Base-by-base conservation (phyloP, 352 stramenopile species). In the Phytophthora litchii region DNA sequence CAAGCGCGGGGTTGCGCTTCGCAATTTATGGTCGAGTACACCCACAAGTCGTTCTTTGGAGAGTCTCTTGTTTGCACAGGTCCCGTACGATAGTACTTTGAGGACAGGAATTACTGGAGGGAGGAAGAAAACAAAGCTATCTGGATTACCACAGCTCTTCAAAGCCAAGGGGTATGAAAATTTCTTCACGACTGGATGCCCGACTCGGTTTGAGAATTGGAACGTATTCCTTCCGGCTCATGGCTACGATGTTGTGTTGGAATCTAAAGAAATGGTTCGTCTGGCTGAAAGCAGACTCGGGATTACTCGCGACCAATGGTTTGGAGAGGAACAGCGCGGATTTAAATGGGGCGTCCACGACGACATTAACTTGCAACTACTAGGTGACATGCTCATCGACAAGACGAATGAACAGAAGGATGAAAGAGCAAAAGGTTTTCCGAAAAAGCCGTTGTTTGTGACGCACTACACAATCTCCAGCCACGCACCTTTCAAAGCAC, bases 391-490 rank as follows among this genome's bases (percentile, higher is more conserved):
- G 19, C 53, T 86, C 36, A 20, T 69, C 9, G 77, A 80, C 29
- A 74, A 78, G 47, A 72, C 61, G 3, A 52, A 50, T 17, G 40
- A 61, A 19, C 72, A 84, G 36, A 43, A 31, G 0, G 35, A 60
- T 21, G 60, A 60, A 8, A 34, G 64, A 20, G 32, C 35, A 3
- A 51, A 19, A 2, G 60, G 56, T 0, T 21, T 72, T 7, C 29
- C 54, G 0, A 80, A 79, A 49, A 60, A 64, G 27, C 72, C 77
- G 11, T 63, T 80, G 21, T 84, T 83, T 43, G 48, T 74, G 23
- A 87, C 73, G n/a, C 72, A 83, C 50, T 87, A 83, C 60, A 83
- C 74, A 16, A 87, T 87, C 59, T 83, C 72, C 8, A 85, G 72
- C 31, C 78, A 87, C 50, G 62, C 25, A 47, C 70, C 48, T 69